Evolutionary conservation across 306 rosid species (phyloP).

Genomic region (Benincasa hispida): DNA sequence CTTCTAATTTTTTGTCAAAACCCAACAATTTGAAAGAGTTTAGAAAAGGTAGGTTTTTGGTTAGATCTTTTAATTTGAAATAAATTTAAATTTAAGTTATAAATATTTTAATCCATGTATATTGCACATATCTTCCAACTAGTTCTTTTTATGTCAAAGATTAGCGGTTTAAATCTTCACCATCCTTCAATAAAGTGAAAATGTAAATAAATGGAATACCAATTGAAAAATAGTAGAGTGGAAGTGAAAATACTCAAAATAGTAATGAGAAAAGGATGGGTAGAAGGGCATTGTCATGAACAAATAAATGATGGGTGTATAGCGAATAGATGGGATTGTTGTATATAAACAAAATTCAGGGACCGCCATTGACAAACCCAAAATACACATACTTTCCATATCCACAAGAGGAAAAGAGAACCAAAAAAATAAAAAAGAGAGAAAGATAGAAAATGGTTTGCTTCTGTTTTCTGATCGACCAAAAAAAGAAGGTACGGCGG

Average conservation of each 20-base stretch:
- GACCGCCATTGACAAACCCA: background rate
- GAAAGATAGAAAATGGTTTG: slow-evolving; percentile 30
- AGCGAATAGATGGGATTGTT: background rate
- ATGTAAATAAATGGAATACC: background rate
- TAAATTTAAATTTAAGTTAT: too few species aligned
- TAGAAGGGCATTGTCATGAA: background rate
- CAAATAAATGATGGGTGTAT: background rate
- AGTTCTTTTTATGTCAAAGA: too few species aligned
- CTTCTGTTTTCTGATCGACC: slow-evolving; percentile 69
- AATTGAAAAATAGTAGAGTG: background rate
- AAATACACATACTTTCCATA: background rate
- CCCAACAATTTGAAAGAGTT: too few species aligned
- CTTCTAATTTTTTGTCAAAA: too few species aligned
- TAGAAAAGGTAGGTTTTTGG: too few species aligned
- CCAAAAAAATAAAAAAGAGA: too few species aligned
- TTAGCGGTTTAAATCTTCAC: too few species aligned
- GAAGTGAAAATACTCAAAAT: background rate
- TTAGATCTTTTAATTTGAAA: too few species aligned
- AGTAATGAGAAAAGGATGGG: background rate
- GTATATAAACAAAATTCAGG: background rate
- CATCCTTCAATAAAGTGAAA: too few species aligned
- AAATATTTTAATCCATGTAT: too few species aligned
- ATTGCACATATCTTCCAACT: too few species aligned
- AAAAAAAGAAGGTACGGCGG: slow-evolving; percentile 39
- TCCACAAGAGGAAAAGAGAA: background rate